These are phyloP conservation scores for Macroventuria anomochaeta DNA, from an alignment of 2,329 filamentous ascomycete species.

Conservation along the genomic window DNA sequence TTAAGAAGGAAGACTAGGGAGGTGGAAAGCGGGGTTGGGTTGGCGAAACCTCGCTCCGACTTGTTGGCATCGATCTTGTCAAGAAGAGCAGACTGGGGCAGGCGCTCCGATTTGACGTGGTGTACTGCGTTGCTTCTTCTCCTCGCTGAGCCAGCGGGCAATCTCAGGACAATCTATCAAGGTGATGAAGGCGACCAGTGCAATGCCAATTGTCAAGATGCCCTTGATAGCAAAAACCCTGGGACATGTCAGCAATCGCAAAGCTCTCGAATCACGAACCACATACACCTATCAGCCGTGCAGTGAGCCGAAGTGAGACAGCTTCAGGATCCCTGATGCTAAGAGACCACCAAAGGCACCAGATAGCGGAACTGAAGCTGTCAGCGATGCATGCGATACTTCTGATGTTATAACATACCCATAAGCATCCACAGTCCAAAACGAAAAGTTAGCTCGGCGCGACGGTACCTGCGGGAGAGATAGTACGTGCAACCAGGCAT, in stretches of 20 bases:
- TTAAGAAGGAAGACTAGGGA: constrained; percentile 65
- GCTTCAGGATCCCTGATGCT: constrained; percentile 63
- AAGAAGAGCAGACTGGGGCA: constrained; percentile 64
- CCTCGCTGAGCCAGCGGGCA: constrained; percentile 66
- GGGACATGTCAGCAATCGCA: not conserved
- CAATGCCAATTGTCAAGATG: constrained; percentile 63
- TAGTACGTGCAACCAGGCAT: constrained; percentile 76
- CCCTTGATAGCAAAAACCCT: constrained; percentile 70
- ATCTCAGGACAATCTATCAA: constrained; percentile 71
- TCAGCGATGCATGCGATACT: not conserved
- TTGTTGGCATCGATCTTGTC: constrained; percentile 67
- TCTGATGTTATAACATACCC: constrained; percentile 33
- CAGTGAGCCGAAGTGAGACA: constrained; percentile 62
- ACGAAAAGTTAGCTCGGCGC: constrained; percentile 68
- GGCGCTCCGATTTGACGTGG: constrained; percentile 69
- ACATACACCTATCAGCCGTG: constrained; percentile 64
- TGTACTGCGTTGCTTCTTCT: constrained; percentile 68
- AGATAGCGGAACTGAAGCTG: constrained; percentile 61
- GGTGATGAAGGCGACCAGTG: constrained; percentile 64
- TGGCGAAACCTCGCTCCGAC: constrained; percentile 64
- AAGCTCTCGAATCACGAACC: not conserved
- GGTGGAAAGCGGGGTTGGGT: constrained; percentile 63
- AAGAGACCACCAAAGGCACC: constrained; percentile 73
- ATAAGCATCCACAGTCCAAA: constrained; percentile 70
- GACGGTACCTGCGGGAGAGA: constrained; percentile 72